Percentiles rank a stretch among this genome's conserved stretches.
phyloP scores from a whole-genome alignment of 73 alveolate genomes.

The Diophrys appendiculata region DNA sequence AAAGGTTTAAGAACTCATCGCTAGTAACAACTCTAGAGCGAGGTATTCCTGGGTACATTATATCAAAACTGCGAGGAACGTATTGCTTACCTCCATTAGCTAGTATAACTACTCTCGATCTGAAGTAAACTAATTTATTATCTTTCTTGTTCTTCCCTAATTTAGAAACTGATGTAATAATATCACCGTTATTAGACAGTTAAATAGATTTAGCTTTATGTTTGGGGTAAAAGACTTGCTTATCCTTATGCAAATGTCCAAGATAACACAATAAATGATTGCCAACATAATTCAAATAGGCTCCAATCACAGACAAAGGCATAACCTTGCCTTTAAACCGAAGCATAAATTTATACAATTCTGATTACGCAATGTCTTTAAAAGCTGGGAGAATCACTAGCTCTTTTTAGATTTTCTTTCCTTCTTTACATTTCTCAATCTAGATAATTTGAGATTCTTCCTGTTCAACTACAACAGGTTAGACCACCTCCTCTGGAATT shows the following conservation, averaged over 20 bases:
- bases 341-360: constrained; percentile 15
- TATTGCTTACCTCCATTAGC: constrained; percentile 45
- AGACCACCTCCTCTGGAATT: neutral
- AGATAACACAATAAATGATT: constrained; percentile 35
- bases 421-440: neutral
- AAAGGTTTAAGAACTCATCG: neutral
- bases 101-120: constrained; percentile 34
- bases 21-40: neutral
- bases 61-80: constrained; percentile 16
- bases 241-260: neutral
- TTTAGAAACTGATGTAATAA: constrained; percentile 10
- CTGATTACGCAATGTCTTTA: neutral
- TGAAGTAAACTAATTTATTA: constrained; percentile 5
- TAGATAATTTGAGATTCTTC: constrained; percentile 8
- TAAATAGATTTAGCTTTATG: constrained; percentile 24
- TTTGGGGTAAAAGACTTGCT: constrained; percentile 36
- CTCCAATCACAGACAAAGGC: constrained; percentile 49
- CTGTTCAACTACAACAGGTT: neutral
- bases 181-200: constrained; percentile 31
- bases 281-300: constrained; percentile 41
- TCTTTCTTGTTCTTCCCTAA: constrained; percentile 7
- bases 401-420: neutral
- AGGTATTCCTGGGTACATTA: constrained; percentile 21
- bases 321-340: constrained; percentile 9
- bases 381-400: constrained; percentile 4